Conservation (phyloP, 805 yeast species). For the Zygotorulaspora florentina region DNA sequence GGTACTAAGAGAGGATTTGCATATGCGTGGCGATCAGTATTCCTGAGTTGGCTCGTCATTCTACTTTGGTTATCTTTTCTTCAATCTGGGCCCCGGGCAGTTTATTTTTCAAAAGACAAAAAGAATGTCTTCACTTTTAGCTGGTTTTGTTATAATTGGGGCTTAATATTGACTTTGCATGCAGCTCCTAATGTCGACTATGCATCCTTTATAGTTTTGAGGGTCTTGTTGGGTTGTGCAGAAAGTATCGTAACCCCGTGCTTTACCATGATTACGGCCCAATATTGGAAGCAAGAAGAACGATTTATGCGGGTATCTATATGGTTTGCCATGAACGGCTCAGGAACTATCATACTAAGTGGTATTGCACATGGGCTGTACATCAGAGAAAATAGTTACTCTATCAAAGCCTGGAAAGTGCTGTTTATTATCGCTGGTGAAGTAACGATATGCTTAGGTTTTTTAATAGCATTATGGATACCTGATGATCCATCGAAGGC, state of each 20-base stretch:
- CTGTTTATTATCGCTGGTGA: background rate
- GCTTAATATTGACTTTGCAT: background rate
- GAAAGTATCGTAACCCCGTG: conserved; percentile 46
- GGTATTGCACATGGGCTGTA: conserved; percentile 45
- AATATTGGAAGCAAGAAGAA: conserved; percentile 43
- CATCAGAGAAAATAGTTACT: background rate
- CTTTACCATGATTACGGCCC: conserved; percentile 42
- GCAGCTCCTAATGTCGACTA: background rate
- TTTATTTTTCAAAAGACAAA: conserved; percentile 47
- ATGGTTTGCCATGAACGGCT: conserved; percentile 43
- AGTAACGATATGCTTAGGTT: background rate
- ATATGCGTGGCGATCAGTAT: conserved; percentile 6
- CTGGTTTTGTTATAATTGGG: background rate
- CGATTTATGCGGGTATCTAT: conserved; percentile 36
- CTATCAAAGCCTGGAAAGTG: background rate
- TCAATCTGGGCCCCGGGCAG: conserved; percentile 33
- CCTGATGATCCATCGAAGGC: background rate
- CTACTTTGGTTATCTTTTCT: conserved; percentile 26
- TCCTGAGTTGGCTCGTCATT: conserved; percentile 6
- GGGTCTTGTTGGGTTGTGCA: conserved; percentile 37
- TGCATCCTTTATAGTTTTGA: background rate
- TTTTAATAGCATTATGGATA: background rate
- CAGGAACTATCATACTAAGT: conserved; percentile 45
- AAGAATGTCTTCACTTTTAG: conserved; percentile 47
- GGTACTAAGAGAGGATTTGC: conserved; percentile 38